These are phyloP conservation scores for Nitzschia sp. DNA, from an alignment of 108 stramenopile genomes.

Conservation along the genomic window DNA sequence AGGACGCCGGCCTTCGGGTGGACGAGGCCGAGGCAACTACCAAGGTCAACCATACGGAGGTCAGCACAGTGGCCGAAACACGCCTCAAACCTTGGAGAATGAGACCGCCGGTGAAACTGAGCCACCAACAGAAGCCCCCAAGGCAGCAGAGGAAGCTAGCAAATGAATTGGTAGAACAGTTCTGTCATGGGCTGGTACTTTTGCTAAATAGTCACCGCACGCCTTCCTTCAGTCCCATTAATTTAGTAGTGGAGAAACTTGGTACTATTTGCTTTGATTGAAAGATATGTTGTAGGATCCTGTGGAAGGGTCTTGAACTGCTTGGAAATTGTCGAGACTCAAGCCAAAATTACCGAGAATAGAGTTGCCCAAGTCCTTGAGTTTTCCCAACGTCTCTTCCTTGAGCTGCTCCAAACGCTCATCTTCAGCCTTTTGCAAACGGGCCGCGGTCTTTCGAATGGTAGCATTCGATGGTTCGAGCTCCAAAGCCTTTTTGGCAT, in stretches of 20 bases:
- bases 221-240: too few relatives aligned
- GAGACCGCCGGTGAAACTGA: background rate
- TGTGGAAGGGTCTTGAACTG: constrained; percentile 90
- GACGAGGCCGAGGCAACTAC: constrained; percentile 29
- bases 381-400: constrained; percentile 89
- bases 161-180: background rate
- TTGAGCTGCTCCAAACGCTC: constrained; percentile 91
- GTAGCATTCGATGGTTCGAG: constrained; percentile 62
- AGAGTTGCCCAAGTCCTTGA: constrained; percentile 96
- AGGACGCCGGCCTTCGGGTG: constrained; percentile 33
- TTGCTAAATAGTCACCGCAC: too few relatives aligned
- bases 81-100: constrained; percentile 16
- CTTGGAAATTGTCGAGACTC: constrained; percentile 94
- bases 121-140: background rate
- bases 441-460: constrained; percentile 47
- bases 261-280: constrained; percentile 21
- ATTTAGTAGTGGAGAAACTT: too few relatives aligned
- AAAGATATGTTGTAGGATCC: constrained; percentile 42
- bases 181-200: background rate
- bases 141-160: background rate
- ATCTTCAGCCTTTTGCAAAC: constrained; percentile 71
- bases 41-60: constrained; percentile 24
- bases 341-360: constrained; percentile 95
- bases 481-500: constrained; percentile 68
- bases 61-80: constrained; percentile 14